phyloP scores from a whole-genome alignment of 83 land plant species.

The Picea abies region DNA sequence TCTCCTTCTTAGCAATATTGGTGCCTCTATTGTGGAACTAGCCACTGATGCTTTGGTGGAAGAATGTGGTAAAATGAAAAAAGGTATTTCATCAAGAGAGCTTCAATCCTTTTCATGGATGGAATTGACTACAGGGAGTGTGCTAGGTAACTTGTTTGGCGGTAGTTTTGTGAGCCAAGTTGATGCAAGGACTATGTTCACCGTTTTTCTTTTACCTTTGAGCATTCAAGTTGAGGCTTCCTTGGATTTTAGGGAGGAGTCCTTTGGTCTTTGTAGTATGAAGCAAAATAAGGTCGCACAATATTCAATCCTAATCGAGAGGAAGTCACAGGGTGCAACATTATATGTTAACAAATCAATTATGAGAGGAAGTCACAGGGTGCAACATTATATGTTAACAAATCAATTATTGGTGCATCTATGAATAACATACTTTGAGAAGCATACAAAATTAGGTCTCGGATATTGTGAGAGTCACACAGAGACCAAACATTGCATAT shows the following conservation, averaged over 20 bases:
- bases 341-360: no score
- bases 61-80: constrained; percentile 70
- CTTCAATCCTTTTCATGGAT: constrained; percentile 89
- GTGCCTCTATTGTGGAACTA: constrained; percentile 85
- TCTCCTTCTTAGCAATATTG: constrained; percentile 78
- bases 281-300: background rate
- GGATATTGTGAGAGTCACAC: no score
- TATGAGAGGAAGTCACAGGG: no score
- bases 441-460: no score
- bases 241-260: constrained; percentile 49
- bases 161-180: constrained; percentile 52
- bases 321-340: no score
- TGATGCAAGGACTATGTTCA: no score
- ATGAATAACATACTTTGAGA: no score
- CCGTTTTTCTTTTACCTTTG: constrained; percentile 45
- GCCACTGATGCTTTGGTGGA: constrained; percentile 88
- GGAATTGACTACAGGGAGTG: constrained; percentile 68
- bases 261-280: no score
- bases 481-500: no score
- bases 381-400: no score
- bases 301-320: background rate
- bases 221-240: no score
- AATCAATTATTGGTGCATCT: no score
- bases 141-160: constrained; percentile 73
- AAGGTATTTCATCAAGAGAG: constrained; percentile 36